These are phyloP conservation scores for Blastocladiella emersonii DNA, from an alignment of 371 early-diverging fungal species.

Conservation along the genomic window DNA sequence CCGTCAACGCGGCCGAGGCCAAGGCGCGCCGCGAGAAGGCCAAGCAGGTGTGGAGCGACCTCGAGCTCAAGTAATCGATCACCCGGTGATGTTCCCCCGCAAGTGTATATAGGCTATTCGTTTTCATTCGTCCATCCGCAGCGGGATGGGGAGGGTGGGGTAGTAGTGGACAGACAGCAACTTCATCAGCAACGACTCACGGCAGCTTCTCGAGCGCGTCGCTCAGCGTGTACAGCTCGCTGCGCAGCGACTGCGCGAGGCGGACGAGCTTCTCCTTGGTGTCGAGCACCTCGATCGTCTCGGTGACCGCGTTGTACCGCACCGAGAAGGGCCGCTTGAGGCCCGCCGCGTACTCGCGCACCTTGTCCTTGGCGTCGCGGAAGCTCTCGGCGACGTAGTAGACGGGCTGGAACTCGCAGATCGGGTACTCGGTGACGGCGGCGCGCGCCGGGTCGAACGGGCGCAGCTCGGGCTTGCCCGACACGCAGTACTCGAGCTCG, in stretches of 20 bases:
- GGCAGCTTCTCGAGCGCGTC: constrained; percentile 44
- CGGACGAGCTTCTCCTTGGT: constrained; percentile 62
- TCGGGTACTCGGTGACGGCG: constrained; percentile 72
- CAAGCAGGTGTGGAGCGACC: background rate
- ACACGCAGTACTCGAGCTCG: constrained; percentile 77
- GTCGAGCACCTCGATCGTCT: constrained; percentile 80
- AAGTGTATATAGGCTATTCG: no score
- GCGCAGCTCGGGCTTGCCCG: constrained; percentile 60
- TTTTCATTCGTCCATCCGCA: no score
- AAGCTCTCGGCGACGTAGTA: constrained; percentile 94
- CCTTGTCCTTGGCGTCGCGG: constrained; percentile 78
- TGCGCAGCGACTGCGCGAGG: constrained; percentile 57
- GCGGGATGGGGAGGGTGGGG: no score
- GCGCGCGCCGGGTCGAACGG: constrained; percentile 76
- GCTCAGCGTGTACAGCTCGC: constrained; percentile 55
- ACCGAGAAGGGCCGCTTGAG: constrained; percentile 77
- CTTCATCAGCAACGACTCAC: background rate
- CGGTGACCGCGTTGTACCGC: constrained; percentile 80
- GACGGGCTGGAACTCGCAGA: constrained; percentile 86
- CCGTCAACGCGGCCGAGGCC: constrained; percentile 2
- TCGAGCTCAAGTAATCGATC: constrained; percentile 3
- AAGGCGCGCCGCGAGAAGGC: background rate
- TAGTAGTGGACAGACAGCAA: background rate
- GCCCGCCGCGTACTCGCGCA: constrained; percentile 66
- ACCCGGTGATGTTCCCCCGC: no score